phyloP scores from a whole-genome alignment of 2,329 filamentous ascomycete species.

The Monosporascus sp. region DNA sequence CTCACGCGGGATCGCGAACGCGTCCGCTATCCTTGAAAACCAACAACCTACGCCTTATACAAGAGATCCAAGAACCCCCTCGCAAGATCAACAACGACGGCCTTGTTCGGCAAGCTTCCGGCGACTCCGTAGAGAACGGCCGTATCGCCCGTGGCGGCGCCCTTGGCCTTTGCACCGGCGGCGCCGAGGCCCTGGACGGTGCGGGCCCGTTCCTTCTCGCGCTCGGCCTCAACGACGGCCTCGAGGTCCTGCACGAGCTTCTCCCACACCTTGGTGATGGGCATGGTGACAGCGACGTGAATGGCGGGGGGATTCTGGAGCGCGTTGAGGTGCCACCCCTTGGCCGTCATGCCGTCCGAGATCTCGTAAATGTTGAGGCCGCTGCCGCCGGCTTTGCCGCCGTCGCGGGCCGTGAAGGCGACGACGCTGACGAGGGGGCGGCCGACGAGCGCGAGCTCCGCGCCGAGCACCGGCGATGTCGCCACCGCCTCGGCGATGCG shows the following conservation, averaged over 20 bases:
- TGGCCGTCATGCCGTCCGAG: slow-evolving; percentile 76
- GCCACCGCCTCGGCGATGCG: slow-evolving; percentile 72
- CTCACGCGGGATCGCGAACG: too few species aligned
- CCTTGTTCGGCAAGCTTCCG: slow-evolving; percentile 91
- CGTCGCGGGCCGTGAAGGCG: slow-evolving; percentile 75
- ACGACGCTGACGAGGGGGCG: slow-evolving; percentile 85
- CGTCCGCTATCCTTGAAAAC: too few species aligned
- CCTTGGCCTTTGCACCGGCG: slow-evolving; percentile 60
- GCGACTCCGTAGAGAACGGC: slow-evolving; percentile 93
- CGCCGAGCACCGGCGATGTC: slow-evolving; percentile 60
- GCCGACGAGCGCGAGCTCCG: slow-evolving; percentile 76
- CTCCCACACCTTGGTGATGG: slow-evolving; percentile 77
- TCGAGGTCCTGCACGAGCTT: slow-evolving; percentile 69
- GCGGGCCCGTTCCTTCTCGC: slow-evolving; percentile 73
- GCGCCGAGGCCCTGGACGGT: slow-evolving; percentile 61
- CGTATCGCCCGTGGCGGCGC: slow-evolving; percentile 77
- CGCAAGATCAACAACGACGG: slow-evolving; percentile 84
- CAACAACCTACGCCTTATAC: slow-evolving; percentile 66
- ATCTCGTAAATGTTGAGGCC: slow-evolving; percentile 85
- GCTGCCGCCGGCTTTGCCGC: neutral
- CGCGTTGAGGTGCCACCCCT: slow-evolving; percentile 94
- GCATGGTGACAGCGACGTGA: slow-evolving; percentile 88
- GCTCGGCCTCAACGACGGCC: slow-evolving; percentile 62
- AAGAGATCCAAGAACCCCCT: slow-evolving; percentile 87
- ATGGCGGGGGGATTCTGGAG: slow-evolving; percentile 88